Evolutionary conservation across 1,284 basidiomycete species (phyloP), one percentile per base, ranked within the genome.

Genomic region (Fomitiporia mediterranea): DNA sequence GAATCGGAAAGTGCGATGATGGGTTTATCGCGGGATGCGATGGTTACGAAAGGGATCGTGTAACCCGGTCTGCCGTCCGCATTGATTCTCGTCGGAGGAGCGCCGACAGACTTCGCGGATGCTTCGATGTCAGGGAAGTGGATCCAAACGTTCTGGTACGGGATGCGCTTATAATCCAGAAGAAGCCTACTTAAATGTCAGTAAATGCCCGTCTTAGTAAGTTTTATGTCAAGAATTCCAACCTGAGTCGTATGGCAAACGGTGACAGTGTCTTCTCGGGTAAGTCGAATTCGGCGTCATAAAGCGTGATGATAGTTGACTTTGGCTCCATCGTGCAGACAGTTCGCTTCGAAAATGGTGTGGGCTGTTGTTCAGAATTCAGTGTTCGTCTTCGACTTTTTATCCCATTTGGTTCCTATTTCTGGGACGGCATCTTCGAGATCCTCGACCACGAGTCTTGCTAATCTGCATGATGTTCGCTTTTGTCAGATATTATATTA

Each of bases 101-200:
- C 70, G 0, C 70, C 70, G 7, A 70, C 51, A 25, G 66, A 60
- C 44, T 65, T 68, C 60, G 67, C 68, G 1, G 63, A 56, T 1
- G 61, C 51, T 37, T 67, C 70, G 59, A 78, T 71, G 28, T 78
- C 74, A 0, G 70, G 70, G 43, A 68, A 74, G 47, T 73, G 71
- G 7, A 77, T 51, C 71, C 72, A 77, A 34, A 67, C 68, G 13
- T 74, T 77, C 37, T 65, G 65, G 66, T 73, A 74, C 1, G 70
- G 65, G 9, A 78, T 60, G 1, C 67, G 62, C 59, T 78, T 78
- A 64, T 65, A 73, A 57, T 76, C 75, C 2, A 77, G 64, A 8
- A 65, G 60, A 38, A 67, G 64, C 40, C 72, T 73, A 55, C 9
- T 27, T 7, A n/a, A 21, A 39, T 21, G 30, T 30, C n/a, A 9